Percentiles rank a stretch among this genome's conserved stretches.
Conservation (phyloP, 768 basidiomycete species). For the Boletales sp. region DNA sequence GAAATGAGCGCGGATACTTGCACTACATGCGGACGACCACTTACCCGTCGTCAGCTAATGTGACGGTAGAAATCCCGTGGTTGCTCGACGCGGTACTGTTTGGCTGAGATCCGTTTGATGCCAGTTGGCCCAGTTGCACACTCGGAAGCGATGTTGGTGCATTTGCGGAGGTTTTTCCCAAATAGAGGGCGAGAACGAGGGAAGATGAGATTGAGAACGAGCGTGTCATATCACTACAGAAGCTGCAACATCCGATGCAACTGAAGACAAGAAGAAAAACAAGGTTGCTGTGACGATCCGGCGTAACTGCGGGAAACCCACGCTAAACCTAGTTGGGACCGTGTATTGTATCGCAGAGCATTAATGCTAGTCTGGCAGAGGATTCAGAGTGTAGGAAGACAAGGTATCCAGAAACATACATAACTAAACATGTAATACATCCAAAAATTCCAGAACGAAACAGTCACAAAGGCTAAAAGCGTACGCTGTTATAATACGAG, state of each 20-base stretch:
- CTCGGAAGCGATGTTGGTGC: slow-evolving; percentile 2
- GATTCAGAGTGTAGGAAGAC: slow-evolving; percentile 24
- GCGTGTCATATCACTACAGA: slow-evolving; percentile 18
- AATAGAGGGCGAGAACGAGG: slow-evolving; percentile 10
- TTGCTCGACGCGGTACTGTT: slow-evolving; percentile 24
- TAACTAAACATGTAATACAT: slow-evolving; percentile 37
- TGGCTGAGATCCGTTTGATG: slow-evolving; percentile 12
- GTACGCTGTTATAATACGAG: slow-evolving; percentile 16
- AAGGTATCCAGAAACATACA: slow-evolving; percentile 35
- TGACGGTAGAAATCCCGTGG: slow-evolving; percentile 42
- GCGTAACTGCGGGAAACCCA: too few species aligned
- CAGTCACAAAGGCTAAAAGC: slow-evolving; percentile 17
- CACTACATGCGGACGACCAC: slow-evolving; percentile 33
- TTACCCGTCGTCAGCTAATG: slow-evolving; percentile 46
- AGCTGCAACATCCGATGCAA: slow-evolving; percentile 18
- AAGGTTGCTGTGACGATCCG: background rate
- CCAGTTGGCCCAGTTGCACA: slow-evolving; percentile 9
- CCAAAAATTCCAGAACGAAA: slow-evolving; percentile 30
- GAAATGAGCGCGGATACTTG: slow-evolving; percentile 4
- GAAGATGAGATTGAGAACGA: slow-evolving; percentile 8
- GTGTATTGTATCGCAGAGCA: too few species aligned
- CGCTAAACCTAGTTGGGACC: too few species aligned
- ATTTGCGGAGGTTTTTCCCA: slow-evolving; percentile 7
- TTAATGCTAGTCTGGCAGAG: background rate
- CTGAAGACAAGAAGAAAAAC: background rate